A percentile compares a stretch with the other conserved stretches of the same genome.
phyloP scores from a whole-genome alignment of 2,329 filamentous ascomycete species.

The Colletotrichum spinosum region DNA sequence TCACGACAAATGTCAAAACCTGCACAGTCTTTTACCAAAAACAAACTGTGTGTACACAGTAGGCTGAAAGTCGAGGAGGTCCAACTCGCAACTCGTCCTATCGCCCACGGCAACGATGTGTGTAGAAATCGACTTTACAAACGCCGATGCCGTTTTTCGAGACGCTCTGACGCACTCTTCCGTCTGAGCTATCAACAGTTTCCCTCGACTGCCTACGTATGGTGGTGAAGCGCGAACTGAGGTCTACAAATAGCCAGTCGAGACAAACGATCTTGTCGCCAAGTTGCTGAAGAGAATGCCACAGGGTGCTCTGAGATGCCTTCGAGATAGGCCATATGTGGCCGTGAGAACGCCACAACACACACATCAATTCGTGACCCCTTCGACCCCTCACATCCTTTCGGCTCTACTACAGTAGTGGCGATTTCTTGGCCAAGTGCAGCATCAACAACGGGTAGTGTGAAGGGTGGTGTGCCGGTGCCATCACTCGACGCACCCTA shows the following conservation, averaged over 20 bases:
- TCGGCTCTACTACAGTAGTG: conserved; percentile 17
- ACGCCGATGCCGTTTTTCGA: no score
- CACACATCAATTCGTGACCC: conserved; percentile 18
- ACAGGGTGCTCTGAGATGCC: no score
- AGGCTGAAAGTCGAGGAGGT: no score
- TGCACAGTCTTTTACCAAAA: no score
- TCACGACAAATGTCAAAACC: no score
- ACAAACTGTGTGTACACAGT: no score
- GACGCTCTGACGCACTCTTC: background rate
- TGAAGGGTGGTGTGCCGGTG: conserved; percentile 15
- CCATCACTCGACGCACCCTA: conserved; percentile 1
- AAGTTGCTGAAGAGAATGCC: no score
- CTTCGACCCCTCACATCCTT: conserved; percentile 14
- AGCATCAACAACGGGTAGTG: conserved; percentile 3
- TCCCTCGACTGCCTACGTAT: background rate
- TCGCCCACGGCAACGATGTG: no score
- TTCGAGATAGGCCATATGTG: no score
- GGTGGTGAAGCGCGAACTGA: background rate
- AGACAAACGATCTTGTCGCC: background rate
- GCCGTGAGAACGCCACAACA: conserved; percentile 5
- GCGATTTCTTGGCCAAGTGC: conserved; percentile 25
- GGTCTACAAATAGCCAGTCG: background rate
- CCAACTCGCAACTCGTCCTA: no score
- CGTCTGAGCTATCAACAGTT: conserved; percentile 1
- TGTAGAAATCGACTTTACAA: no score